Base-by-base conservation (phyloP, 106 monocot genomes). In the Acorus gramineus region DNA sequence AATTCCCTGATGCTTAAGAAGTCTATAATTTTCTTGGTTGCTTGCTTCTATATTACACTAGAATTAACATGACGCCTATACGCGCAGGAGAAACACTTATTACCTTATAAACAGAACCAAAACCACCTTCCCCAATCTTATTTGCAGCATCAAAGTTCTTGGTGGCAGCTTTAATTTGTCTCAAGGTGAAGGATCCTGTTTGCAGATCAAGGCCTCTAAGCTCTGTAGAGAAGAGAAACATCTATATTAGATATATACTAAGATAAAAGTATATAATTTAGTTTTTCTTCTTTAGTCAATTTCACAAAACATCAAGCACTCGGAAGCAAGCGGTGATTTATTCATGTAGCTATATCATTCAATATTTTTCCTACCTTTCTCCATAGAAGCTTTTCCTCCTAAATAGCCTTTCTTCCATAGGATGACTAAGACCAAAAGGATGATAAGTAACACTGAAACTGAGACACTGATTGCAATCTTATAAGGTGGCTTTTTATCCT, bases 111-210 rank as follows among this genome's bases (percentile, higher is more conserved):
- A 86, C 86, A 69, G 86, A 79, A 60, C 86, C 86, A 60, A 86
- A 86, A 63, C 86, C 86, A 3, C 86, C 86, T 82, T 86, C 89
- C 3, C 89, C 89, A 46, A 89, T 85, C 76, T 85, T 82, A 54
- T 89, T 85, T 8, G 57, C 55, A 64, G 28, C 28, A 28, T 28
- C 28, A 28, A 28, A 28, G 28, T 28, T 28, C 28, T 28, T 28
- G 1, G 28, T 86, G 51, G 86, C 86, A 42, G 67, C 69, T 78
- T 86, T 76, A 44, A 86, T 79, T 71, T 86, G 86, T 56, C 70
- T 55, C 56, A 86, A 76, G 53, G 73, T 79, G 61, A 86, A 86
- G 6, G 76, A 71, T 47, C 79, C 86, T 56, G 73, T 79, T 68
- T 76, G 82, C 55, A 87, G 77, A 53, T 87, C 83, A 42, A 83